These are phyloP conservation scores for Leccinellum rugosiceps DNA, from an alignment of 768 basidiomycete genomes.

Conservation along the genomic window DNA sequence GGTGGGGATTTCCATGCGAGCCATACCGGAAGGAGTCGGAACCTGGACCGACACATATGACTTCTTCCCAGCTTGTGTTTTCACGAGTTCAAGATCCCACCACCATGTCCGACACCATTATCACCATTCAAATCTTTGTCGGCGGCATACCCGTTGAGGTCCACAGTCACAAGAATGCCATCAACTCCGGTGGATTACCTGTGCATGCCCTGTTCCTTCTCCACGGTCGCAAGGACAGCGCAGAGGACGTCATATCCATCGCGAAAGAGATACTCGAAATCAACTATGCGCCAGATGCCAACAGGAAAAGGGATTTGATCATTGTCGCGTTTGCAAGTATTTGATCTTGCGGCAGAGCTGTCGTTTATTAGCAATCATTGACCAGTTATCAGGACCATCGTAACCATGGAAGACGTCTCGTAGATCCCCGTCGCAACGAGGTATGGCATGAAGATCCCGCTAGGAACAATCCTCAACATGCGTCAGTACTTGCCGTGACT, in stretches of 20 bases:
- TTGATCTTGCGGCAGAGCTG: background rate
- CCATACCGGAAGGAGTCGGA: too few relatives aligned
- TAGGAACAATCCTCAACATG: slow-evolving; percentile 24
- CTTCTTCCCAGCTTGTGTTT: background rate
- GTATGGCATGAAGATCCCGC: slow-evolving; percentile 24
- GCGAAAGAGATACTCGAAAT: slow-evolving; percentile 24
- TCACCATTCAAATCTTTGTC: slow-evolving; percentile 13
- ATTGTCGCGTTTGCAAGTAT: slow-evolving; percentile 27
- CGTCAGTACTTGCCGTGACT: too few relatives aligned
- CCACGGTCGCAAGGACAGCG: slow-evolving; percentile 24
- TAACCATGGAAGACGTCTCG: slow-evolving; percentile 28
- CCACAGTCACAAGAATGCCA: slow-evolving; percentile 18
- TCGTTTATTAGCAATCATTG: background rate
- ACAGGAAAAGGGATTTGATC: slow-evolving; percentile 26
- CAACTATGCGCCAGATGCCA: slow-evolving; percentile 9
- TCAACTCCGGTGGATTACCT: slow-evolving; percentile 18
- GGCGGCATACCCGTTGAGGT: slow-evolving; percentile 28
- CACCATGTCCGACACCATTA: slow-evolving; percentile 18
- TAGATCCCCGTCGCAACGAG: slow-evolving; percentile 24
- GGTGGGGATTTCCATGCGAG: too few relatives aligned
- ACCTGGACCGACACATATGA: background rate
- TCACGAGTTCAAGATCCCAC: background rate
- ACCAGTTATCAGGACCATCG: slow-evolving; percentile 27
- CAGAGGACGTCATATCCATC: slow-evolving; percentile 8
- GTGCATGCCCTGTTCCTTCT: slow-evolving; percentile 28